Evolutionary conservation across 2,329 filamentous ascomycete species (phyloP), one percentile per base, ranked within the genome.

Genomic region (Simplicillium aogashimaense): DNA sequence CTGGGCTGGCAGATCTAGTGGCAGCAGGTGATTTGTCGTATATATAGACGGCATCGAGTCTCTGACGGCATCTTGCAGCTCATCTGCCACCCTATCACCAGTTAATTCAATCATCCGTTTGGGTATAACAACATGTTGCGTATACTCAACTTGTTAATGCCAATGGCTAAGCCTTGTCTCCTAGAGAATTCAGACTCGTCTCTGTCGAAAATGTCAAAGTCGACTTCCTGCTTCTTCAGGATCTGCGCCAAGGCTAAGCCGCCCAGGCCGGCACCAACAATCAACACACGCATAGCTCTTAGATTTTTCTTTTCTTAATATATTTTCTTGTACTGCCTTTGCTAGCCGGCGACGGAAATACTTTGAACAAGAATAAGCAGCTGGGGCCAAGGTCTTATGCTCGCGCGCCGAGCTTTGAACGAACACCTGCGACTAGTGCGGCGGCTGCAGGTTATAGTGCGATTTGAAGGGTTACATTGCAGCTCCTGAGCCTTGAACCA

Each of bases 241-340:
- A 55, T 49, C 43, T 68, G 64, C 9, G 62, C 64, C 12, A 67
- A 50, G 7, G 58, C 56, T 9, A 68, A 53, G 12, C 66, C 65
- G 36, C 58, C 60, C 33, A 69, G 56, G 31, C 64, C 65, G 14
- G 58, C 64, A 4, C 63, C 63, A 32, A 65, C 50, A 42, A 69
- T 66, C 35, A 68, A 43, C 30, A 67, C 50, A 20, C 52, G 50
- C 11, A 37, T 41, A 10, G 9, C 34, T 10, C 20, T 25, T 9
- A n/a, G n/a, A 9, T 25, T 25, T 25, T 25, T 25, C 20, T 5
- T 5, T 9, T 25, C 20, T 25, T 5, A 25, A 6, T 25, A n/a
- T n/a, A n/a, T n/a, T n/a, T n/a, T n/a, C n/a, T n/a, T n/a, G n/a
- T n/a, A n/a, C n/a, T n/a, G n/a, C n/a, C n/a, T n/a, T n/a, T n/a